Conservation (phyloP, 345 rosid species). For the Pugionium cornutum region DNA sequence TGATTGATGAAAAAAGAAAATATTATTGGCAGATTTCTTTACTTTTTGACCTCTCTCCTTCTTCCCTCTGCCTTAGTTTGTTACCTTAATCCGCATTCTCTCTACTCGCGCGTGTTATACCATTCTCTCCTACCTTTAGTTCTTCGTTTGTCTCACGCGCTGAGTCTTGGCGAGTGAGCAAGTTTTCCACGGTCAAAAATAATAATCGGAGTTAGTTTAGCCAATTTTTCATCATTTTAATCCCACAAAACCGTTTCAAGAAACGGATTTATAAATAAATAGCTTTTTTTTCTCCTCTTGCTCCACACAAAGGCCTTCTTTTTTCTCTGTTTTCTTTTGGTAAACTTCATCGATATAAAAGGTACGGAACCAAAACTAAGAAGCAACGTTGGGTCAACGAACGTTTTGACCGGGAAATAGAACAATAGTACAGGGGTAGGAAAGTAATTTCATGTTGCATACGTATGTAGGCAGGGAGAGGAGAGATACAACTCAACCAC, state of each 20-base stretch:
- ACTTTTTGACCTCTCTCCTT: no score
- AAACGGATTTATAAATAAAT: neutral
- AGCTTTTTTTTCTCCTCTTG: no score
- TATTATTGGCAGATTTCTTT: no score
- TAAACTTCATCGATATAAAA: no score
- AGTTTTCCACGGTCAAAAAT: slow-evolving; percentile 8
- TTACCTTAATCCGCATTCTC: no score
- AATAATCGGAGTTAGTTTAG: slow-evolving; percentile 50
- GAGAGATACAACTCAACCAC: slow-evolving; percentile 42
- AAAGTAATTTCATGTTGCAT: slow-evolving; percentile 18
- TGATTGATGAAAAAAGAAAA: no score
- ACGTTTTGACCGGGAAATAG: slow-evolving; percentile 50
- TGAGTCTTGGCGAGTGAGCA: neutral
- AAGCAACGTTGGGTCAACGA: slow-evolving; percentile 47
- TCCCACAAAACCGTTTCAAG: neutral
- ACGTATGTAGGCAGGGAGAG: slow-evolving; percentile 26
- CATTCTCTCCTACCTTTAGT: neutral
- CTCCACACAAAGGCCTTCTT: no score
- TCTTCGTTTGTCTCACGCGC: neutral
- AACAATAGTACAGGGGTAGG: slow-evolving; percentile 36
- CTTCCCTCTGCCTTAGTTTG: no score
- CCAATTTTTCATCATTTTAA: neutral
- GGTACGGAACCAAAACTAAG: neutral
- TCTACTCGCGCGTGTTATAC: neutral
- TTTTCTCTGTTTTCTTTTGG: no score